Percentiles rank a stretch among this genome's conserved stretches.
Conservation (phyloP, 176 grass and related monocot genomes). For the Zizania latifolia region DNA sequence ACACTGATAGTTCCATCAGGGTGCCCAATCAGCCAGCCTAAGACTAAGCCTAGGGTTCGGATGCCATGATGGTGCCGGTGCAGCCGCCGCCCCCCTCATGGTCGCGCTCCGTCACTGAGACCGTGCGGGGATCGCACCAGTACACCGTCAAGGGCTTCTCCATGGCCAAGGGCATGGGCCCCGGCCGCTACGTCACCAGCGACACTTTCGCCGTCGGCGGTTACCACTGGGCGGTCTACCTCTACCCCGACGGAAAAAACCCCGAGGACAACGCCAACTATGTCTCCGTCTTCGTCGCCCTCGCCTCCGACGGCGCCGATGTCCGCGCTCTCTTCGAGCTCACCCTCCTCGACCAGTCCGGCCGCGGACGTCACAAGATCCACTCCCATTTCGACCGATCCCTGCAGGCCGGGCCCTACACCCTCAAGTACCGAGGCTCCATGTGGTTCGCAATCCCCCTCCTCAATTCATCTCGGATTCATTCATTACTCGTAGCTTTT, state of each 20-base stretch:
- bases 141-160: constrained; percentile 79
- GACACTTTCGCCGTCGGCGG: constrained; percentile 74
- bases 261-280: constrained; percentile 65
- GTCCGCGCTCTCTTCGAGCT: constrained; percentile 84
- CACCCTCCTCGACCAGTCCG: constrained; percentile 73
- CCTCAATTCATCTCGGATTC: not conserved
- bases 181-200: constrained; percentile 60
- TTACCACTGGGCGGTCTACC: constrained; percentile 74
- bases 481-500: not conserved
- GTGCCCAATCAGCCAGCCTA: not conserved
- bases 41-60: constrained; percentile 52
- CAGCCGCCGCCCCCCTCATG: constrained; percentile 31
- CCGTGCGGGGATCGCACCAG: constrained; percentile 68
- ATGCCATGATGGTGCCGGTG: constrained; percentile 49
- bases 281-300: constrained; percentile 80
- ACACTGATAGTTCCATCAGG: not conserved
- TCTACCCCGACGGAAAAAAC: constrained; percentile 85
- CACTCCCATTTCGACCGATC: constrained; percentile 75
- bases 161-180: constrained; percentile 74
- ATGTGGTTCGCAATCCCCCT: constrained; percentile 54
- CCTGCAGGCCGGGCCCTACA: constrained; percentile 56
- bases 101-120: constrained; percentile 62
- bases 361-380: constrained; percentile 62
- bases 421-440: constrained; percentile 80
- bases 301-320: constrained; percentile 70